Base-by-base conservation (phyloP, 2,329 filamentous ascomycete species). In the Ophiocordyceps sinensis region DNA sequence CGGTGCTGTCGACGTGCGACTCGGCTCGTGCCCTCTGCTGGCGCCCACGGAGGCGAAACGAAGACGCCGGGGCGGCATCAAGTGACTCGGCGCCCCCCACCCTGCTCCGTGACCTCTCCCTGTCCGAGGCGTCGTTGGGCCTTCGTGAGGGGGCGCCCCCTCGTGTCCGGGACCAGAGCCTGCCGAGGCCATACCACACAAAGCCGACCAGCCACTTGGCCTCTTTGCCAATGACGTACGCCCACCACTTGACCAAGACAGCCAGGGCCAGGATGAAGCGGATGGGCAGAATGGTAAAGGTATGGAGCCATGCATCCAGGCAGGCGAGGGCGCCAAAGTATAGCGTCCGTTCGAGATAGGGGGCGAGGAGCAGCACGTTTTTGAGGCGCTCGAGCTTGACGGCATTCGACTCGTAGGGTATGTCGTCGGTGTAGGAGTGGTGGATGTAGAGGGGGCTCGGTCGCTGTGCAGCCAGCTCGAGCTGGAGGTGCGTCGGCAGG, bases 301-400 rank as follows among this genome's bases (percentile, higher is more conserved):
- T 93, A 62, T 95, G 91, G 1, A 98, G 73, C 87, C 89, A 98
- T 2, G 89, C 84, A 58, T 98, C 91, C 6, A 98, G 68, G 61
- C 91, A 98, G 7, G 89, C 88, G 29, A 96, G 63, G 0, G 85
- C 80, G 7, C 91, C 91, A 61, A 98, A 96, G 44, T 79, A 77
- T 6, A 98, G 71, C 0, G 88, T 82, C 37, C 82, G 75, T 62
- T 98, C 91, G 5, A 98, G 70, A 45, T 82, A 84, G 0, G 77
- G 73, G 0, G 89, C 87, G 4, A 98, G 65, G 23, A 87, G 67
- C 6, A 98, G 62, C 45, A 95, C 93, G 56, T 96, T 96, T 48
- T 85, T 73, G 12, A 98, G 68, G 32, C 93, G 79, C 57, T 96
- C 86, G 44, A 96, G 83, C 57, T 96, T 96, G 52, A 94, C 75